Percentiles rank a stretch among this genome's conserved stretches.
Evolutionary conservation across 495 filamentous ascomycete species (phyloP).

Genomic region (Daldinia decipiens): DNA sequence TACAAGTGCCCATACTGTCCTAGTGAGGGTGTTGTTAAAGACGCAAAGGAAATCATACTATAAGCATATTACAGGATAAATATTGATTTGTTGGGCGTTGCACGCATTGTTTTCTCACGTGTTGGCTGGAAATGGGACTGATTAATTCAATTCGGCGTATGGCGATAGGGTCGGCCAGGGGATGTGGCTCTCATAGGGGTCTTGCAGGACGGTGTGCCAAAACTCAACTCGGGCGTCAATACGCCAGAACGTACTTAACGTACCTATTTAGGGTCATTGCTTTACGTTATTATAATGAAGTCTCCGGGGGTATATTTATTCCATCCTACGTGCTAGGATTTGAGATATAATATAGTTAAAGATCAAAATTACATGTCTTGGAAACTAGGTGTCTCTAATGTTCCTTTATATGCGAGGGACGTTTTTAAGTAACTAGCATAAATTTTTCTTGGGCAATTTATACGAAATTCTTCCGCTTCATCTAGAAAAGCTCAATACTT

Average conservation of each 20-base stretch:
- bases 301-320: background rate
- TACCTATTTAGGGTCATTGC: background rate
- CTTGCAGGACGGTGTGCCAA: background rate
- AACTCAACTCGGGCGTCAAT: background rate
- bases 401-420: background rate
- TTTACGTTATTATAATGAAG: background rate
- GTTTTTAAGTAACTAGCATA: background rate
- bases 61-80: slow-evolving; percentile 27
- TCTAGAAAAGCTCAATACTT: too few species aligned
- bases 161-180: background rate
- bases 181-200: background rate
- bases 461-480: too few species aligned
- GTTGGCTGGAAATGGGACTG: background rate
- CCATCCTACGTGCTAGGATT: background rate
- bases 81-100: background rate
- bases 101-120: background rate
- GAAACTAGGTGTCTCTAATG: background rate
- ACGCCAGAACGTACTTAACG: background rate
- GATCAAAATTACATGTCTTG: too few species aligned
- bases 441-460: too few species aligned
- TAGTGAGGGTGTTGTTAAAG: slow-evolving; percentile 76
- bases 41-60: slow-evolving; percentile 76
- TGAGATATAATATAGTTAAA: background rate
- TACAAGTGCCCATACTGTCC: slow-evolving; percentile 99
- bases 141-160: slow-evolving; percentile 4